Base-by-base conservation (phyloP, 108 stramenopile species). In the Epithemia pelagica region DNA sequence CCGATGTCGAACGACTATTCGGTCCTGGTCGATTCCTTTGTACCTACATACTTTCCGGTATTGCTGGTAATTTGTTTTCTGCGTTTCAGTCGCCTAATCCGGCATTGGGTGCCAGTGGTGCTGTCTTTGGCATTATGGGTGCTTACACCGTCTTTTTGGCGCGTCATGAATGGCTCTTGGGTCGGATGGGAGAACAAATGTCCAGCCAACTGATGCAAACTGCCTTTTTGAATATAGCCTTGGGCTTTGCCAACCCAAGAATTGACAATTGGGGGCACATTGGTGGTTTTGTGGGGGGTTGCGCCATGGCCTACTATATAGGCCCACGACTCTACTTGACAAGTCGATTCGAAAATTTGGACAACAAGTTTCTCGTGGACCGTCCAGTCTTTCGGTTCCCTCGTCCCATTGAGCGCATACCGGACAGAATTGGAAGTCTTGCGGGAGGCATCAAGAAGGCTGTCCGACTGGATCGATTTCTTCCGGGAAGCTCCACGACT, bases 241-340 rank as follows among this genome's bases (percentile, higher is more conserved):
- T 84, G 32, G 83, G 80, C 3, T 66, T 65, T 30, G 32, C 78
- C 54, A 78, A 69, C 31, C 82, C 82, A 21, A 76, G 76, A 65
- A 82, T 88, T 72, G 92, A 94, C 69, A 90, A 94, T 58, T 94
- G 86, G 84, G 88, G 80, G 18, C 92, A 94, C 70, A 62, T 86
- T 1, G 83, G 83, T 55, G 66, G 55, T 29, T 23, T 60, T 53
- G 2, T 70, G 52, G 61, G 88, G 18, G 92, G 89, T 20, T 82
- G 77, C 19, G 84, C 74, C n/a, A 86, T 89, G 84, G 80, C 85
- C 0, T 85, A 74, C 52, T 78, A 78, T 62, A 82, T 90, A 69
- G 89, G 89, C 0, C 89, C 92, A 19, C 82, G 81, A 46, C 61
- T 89, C 54, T 85, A 82, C 55, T 59, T 86, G 46, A 78, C 73